Percentiles rank a stretch among this genome's conserved stretches.
Conservation (phyloP, 768 basidiomycete species). For the Calocera viscosa region DNA sequence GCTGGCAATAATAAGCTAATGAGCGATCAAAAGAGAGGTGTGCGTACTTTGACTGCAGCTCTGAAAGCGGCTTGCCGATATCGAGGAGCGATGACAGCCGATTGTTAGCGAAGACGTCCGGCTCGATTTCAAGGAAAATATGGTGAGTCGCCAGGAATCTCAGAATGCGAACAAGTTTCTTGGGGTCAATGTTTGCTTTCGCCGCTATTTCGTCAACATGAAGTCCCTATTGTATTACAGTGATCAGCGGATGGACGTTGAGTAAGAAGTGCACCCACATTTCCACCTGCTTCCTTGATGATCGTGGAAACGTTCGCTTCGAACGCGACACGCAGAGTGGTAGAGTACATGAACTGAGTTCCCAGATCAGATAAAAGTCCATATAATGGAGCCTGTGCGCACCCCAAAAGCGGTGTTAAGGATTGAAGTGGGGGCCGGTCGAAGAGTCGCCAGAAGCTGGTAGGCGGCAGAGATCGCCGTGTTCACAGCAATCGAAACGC, state of each 20-base stretch:
- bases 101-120: slow-evolving; percentile 25
- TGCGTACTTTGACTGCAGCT: background rate
- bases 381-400: too few species aligned
- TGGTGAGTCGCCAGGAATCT: slow-evolving; percentile 24
- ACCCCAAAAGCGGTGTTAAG: too few species aligned
- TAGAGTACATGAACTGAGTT: slow-evolving; percentile 9
- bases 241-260: slow-evolving; percentile 21
- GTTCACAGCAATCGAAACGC: background rate
- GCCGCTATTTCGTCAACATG: slow-evolving; percentile 32
- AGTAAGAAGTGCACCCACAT: slow-evolving; percentile 18
- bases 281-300: slow-evolving; percentile 31
- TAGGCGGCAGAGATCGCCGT: slow-evolving; percentile 54
- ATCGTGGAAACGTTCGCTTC: slow-evolving; percentile 32
- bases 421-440: slow-evolving; percentile 37
- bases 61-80: slow-evolving; percentile 14
- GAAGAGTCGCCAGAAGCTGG: slow-evolving; percentile 51
- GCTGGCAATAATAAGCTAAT: slow-evolving; percentile 19
- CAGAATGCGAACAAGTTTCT: slow-evolving; percentile 33
- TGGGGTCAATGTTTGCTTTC: slow-evolving; percentile 24
- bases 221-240: slow-evolving; percentile 14
- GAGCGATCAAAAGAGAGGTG: slow-evolving; percentile 15
- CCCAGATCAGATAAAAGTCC: too few species aligned
- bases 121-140: slow-evolving; percentile 25
- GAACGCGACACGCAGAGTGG: slow-evolving; percentile 23
- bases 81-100: slow-evolving; percentile 23